These are phyloP conservation scores for Straminergon stramineum DNA, from an alignment of 225 moss, liverwort and hornwort species.

Conservation along the genomic window DNA sequence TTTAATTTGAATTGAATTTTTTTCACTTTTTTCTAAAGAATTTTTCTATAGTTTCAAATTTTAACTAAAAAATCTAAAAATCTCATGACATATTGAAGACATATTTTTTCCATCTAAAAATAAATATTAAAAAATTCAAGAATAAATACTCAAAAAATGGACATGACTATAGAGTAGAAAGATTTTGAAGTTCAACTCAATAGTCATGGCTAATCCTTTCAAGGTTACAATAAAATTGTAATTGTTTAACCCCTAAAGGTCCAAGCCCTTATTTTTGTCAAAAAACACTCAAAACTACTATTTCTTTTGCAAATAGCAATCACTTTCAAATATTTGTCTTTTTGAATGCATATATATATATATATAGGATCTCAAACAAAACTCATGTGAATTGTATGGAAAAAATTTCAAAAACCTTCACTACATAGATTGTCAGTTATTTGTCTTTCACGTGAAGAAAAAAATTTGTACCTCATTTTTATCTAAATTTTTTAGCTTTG, in stretches of 20 bases:
- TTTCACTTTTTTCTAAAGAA: too few species aligned
- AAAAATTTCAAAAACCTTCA: background rate
- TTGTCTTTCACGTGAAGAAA: background rate
- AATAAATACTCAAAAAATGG: background rate
- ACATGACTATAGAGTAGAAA: rapidly evolving
- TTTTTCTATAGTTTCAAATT: background rate
- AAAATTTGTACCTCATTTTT: background rate
- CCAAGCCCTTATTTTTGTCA: background rate
- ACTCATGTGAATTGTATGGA: background rate
- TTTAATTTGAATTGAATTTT: background rate
- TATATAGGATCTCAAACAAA: too few species aligned
- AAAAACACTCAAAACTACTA: background rate
- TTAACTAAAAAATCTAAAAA: background rate
- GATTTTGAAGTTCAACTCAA: background rate
- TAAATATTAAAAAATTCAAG: background rate
- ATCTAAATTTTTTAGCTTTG: background rate
- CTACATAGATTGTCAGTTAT: background rate
- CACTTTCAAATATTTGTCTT: too few species aligned
- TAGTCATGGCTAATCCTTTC: rapidly evolving
- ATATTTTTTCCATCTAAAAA: background rate
- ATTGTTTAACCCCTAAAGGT: background rate
- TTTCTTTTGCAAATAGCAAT: too few species aligned
- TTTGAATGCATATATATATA: too few species aligned
- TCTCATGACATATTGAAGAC: background rate
- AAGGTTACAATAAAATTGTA: rapidly evolving